Evolutionary conservation across 2,329 filamentous ascomycete species (phyloP).

Genomic region (Cladosporium velox): DNA sequence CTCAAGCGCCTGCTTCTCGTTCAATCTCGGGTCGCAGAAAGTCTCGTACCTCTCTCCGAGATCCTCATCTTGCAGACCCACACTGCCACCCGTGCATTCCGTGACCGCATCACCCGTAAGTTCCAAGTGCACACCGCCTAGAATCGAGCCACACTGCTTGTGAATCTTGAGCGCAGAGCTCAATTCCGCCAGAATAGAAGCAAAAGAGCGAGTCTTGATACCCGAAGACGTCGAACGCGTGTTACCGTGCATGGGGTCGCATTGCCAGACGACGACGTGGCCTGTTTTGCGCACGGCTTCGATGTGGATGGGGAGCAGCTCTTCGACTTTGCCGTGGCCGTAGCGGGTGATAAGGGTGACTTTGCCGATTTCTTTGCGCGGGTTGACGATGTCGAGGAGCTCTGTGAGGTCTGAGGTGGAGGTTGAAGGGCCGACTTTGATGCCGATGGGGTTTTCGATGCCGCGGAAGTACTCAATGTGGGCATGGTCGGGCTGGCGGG

Average conservation of each 20-base stretch:
- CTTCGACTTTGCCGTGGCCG: slow-evolving; percentile 73
- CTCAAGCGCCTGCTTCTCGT: slow-evolving; percentile 97
- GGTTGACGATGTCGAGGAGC: slow-evolving; percentile 85
- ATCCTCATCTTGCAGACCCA: slow-evolving; percentile 83
- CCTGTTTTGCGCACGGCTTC: slow-evolving; percentile 80
- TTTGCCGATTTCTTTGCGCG: slow-evolving; percentile 78
- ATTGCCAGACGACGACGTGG: slow-evolving; percentile 88
- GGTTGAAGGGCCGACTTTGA: slow-evolving; percentile 93
- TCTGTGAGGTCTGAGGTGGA: slow-evolving; percentile 71
- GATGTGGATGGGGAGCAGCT: slow-evolving; percentile 81
- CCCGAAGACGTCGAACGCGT: slow-evolving; percentile 68
- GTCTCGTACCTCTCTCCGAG: slow-evolving; percentile 89
- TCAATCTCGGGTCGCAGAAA: slow-evolving; percentile 91
- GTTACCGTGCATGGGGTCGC: slow-evolving; percentile 96
- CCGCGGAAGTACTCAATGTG: slow-evolving; percentile 98
- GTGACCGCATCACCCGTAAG: slow-evolving; percentile 95
- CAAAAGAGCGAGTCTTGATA: slow-evolving; percentile 91
- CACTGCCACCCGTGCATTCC: slow-evolving; percentile 89
- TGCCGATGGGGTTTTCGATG: slow-evolving; percentile 90
- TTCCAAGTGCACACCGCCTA: slow-evolving; percentile 93
- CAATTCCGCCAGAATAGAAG: slow-evolving; percentile 85
- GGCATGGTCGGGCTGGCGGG: slow-evolving; percentile 85
- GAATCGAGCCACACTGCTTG: slow-evolving; percentile 76
- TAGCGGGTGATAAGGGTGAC: slow-evolving; percentile 96
- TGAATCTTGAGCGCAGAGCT: slow-evolving; percentile 82